Evolutionary conservation across 148 eudicot genomes (phyloP).

Genomic region (Spergularia bocconei): DNA sequence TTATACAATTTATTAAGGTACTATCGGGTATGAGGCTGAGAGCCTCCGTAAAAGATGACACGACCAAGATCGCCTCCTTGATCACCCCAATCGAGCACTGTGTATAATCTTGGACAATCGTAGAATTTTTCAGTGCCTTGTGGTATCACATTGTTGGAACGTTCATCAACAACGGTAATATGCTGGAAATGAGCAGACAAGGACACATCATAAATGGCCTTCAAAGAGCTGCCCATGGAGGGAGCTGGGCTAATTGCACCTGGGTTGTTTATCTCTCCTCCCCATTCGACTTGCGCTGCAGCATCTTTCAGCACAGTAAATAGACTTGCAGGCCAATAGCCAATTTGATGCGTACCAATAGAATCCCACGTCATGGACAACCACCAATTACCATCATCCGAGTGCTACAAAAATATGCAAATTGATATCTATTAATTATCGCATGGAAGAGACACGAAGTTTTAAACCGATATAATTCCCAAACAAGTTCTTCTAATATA

Average conservation of each 20-base stretch:
- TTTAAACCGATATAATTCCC: no score
- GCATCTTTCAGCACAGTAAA: conserved; percentile 9
- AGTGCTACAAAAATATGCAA: neutral
- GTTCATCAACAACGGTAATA: neutral
- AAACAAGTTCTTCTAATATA: no score
- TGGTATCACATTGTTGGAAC: neutral
- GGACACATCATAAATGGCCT: neutral
- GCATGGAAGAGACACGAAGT: neutral
- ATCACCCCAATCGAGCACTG: neutral
- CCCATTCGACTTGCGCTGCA: conserved; percentile 13
- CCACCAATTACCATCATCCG: conserved; percentile 21
- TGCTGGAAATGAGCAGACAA: neutral
- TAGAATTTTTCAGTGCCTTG: neutral
- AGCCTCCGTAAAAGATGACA: conserved; percentile 12
- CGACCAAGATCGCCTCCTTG: neutral
- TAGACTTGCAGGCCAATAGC: conserved; percentile 16
- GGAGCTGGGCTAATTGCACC: neutral
- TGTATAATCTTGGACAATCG: neutral
- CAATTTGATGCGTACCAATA: neutral
- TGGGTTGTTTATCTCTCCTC: conserved; percentile 13
- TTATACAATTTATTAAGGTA: no score
- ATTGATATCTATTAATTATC: neutral
- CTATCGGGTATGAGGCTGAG: no score
- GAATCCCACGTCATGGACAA: neutral
- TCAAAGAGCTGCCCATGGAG: neutral